A percentile compares a stretch with the other conserved stretches of the same genome.
These are phyloP conservation scores for Yamadazyma sp. DNA, from an alignment of 1,139 yeast species.

Conservation along the genomic window DNA sequence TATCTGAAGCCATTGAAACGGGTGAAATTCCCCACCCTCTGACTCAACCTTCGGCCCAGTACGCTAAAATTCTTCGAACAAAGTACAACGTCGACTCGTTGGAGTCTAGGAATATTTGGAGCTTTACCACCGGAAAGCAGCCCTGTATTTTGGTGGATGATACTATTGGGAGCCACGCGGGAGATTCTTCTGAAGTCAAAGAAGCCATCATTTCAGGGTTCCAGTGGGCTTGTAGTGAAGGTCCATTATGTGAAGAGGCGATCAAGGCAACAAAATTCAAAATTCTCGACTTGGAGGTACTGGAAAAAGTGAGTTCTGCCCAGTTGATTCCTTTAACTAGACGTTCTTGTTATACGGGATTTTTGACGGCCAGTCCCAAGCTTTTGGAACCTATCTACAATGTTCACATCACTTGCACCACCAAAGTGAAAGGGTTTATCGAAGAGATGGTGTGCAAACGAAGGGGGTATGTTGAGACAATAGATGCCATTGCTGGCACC, in stretches of 20 bases:
- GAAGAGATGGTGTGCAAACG: conserved; percentile 57
- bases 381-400: conserved; percentile 80
- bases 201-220: conserved; percentile 72
- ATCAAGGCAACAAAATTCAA: conserved; percentile 71
- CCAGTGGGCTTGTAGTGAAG: conserved; percentile 80
- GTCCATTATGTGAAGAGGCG: conserved; percentile 88
- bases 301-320: conserved; percentile 56
- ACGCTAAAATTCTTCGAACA: conserved; percentile 54
- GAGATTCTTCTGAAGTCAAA: conserved; percentile 58
- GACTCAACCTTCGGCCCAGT: conserved; percentile 20
- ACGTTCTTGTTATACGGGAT: conserved; percentile 81
- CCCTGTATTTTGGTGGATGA: conserved; percentile 72
- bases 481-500: conserved; percentile 70
- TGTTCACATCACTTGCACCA: conserved; percentile 59
- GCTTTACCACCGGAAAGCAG: conserved; percentile 53
- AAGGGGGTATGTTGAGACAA: conserved; percentile 55
- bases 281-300: conserved; percentile 66
- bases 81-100: conserved; percentile 80
- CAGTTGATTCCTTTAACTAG: conserved; percentile 83
- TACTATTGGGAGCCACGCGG: conserved; percentile 60
- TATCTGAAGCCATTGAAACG: conserved; percentile 57
- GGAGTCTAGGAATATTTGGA: conserved; percentile 82
- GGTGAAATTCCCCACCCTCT: conserved; percentile 39
- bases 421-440: conserved; percentile 42
- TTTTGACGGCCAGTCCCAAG: conserved; percentile 76